A percentile compares a stretch with the other conserved stretches of the same genome.
Conservation (phyloP, 139 green algal genomes). For the Yamagishiella unicocca region DNA sequence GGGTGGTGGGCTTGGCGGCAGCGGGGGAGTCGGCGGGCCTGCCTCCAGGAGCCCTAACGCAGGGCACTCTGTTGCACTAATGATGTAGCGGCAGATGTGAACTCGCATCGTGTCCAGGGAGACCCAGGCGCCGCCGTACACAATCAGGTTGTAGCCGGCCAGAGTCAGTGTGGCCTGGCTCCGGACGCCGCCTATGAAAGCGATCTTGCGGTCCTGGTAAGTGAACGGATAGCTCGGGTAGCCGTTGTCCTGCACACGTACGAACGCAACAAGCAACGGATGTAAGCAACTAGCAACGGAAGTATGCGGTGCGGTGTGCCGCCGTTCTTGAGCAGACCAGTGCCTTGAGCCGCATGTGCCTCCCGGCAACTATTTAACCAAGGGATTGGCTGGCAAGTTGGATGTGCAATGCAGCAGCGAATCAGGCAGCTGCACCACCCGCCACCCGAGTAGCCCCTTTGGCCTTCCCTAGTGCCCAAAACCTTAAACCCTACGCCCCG, state of each 20-base stretch:
- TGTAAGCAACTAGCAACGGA: no score
- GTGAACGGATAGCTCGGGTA: neutral
- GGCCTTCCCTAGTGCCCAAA: no score
- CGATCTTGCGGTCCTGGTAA: neutral
- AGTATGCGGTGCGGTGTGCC: neutral
- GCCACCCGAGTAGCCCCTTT: no score
- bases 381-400: neutral
- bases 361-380: neutral
- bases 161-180: neutral
- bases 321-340: no score
- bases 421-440: neutral
- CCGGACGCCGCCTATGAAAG: neutral
- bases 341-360: no score
- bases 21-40: no score
- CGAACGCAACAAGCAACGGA: neutral
- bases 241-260: neutral
- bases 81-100: neutral
- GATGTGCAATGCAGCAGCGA: neutral
- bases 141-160: neutral
- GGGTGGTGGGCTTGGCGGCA: neutral
- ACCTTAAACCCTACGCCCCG: no score
- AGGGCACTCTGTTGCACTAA: neutral
- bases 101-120: neutral
- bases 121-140: neutral
- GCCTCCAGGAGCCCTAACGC: neutral